Percentiles rank a stretch among this genome's conserved stretches.
phyloP scores from a whole-genome alignment of 495 filamentous ascomycete genomes.

The Penicillium diatomitis region DNA sequence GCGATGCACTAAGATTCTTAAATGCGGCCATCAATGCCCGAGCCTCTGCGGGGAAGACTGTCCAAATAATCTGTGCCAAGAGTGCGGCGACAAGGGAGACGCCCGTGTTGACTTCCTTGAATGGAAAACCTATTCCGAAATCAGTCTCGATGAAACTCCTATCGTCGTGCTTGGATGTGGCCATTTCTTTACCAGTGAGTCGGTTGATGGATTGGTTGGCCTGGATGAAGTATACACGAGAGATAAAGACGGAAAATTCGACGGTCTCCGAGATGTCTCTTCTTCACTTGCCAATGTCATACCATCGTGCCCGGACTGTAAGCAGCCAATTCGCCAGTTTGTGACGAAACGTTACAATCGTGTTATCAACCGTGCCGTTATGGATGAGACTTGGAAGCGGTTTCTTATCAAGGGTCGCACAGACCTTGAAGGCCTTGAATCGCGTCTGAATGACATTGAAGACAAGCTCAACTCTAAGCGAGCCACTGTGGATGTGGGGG shows the following conservation, averaged over 20 bases:
- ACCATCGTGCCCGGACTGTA: conserved; percentile 8
- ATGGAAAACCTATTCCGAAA: conserved; percentile 1
- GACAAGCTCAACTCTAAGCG: not conserved
- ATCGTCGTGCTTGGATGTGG: conserved; percentile 5
- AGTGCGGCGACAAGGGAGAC: conserved; percentile 4
- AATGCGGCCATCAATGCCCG: conserved; percentile 57
- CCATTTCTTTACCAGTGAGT: conserved; percentile 6
- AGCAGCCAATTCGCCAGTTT: conserved; percentile 9
- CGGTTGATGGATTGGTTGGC: conserved; percentile 8
- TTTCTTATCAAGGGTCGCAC: conserved; percentile 6
- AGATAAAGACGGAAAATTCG: conserved; percentile 7
- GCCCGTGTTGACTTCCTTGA: conserved; percentile 4
- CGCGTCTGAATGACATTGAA: conserved; percentile 3
- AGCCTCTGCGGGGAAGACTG: conserved; percentile 56
- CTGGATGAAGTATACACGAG: conserved; percentile 9
- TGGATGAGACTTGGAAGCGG: conserved; percentile 7
- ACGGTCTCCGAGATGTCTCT: conserved; percentile 7
- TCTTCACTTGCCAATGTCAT: conserved; percentile 8
- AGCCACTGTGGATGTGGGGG: not conserved
- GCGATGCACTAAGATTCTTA: conserved; percentile 24
- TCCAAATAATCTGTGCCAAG: conserved; percentile 20
- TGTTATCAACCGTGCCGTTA: conserved; percentile 9
- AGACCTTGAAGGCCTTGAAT: conserved; percentile 3
- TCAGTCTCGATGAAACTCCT: conserved; percentile 4
- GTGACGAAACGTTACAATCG: conserved; percentile 12